A percentile compares a stretch with the other conserved stretches of the same genome.
phyloP scores from a whole-genome alignment of 768 basidiomycete species.

The Calvatia gigantea region DNA sequence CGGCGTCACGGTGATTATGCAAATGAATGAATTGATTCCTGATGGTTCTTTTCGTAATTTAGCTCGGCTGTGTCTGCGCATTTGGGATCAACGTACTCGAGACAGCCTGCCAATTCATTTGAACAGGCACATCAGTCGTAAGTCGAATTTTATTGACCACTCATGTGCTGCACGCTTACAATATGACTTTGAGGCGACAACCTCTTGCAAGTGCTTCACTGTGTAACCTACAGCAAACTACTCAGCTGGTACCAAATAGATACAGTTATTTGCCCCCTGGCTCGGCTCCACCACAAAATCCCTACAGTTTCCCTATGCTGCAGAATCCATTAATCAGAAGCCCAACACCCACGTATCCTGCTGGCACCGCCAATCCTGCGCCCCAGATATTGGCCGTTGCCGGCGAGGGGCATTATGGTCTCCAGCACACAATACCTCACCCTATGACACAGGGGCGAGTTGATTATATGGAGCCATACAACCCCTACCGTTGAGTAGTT shows the following conservation, averaged over 20 bases:
- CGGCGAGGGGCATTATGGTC: not conserved
- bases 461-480: not conserved
- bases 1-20: not conserved
- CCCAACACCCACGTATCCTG: conserved; percentile 6
- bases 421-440: not conserved
- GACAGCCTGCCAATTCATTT: not conserved
- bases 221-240: not conserved
- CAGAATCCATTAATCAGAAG: conserved; percentile 1
- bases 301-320: not conserved
- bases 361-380: not conserved
- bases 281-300: not conserved
- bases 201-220: not conserved
- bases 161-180: not conserved
- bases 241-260: not conserved
- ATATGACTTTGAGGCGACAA: not conserved
- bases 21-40: not conserved
- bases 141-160: not conserved
- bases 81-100: not conserved
- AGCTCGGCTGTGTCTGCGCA: conserved; percentile 57
- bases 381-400: conserved; percentile 2
- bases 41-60: conserved; percentile 1
- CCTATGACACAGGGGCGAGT: not conserved
- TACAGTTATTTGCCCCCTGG: not conserved
- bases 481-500: not conserved
- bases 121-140: not conserved